These are phyloP conservation scores for Actinomortierella ambigua DNA, from an alignment of 371 early-diverging fungal genomes.

Conservation along the genomic window DNA sequence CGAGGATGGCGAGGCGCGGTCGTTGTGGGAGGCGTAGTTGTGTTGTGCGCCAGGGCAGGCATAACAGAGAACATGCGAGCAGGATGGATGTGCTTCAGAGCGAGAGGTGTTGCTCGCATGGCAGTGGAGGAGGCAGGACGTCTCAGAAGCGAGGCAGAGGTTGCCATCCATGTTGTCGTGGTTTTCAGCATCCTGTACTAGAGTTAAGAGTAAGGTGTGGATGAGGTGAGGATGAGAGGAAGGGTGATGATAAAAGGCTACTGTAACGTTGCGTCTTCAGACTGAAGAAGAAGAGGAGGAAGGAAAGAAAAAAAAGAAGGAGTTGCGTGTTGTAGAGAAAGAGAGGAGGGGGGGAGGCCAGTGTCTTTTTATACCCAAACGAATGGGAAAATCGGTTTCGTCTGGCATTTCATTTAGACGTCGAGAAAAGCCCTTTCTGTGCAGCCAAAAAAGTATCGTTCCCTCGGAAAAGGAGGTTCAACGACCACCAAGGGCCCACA, in stretches of 20 bases:
- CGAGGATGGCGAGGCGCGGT: slow-evolving; percentile 34
- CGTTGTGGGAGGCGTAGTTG: not conserved
- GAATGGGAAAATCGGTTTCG: no score
- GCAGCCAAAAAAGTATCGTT: no score
- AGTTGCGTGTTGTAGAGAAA: not conserved
- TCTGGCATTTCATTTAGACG: no score
- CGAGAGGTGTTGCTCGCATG: no score
- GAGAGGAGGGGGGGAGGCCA: not conserved
- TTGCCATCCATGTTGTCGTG: not conserved
- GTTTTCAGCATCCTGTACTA: not conserved
- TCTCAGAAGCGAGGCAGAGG: not conserved
- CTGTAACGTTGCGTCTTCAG: slow-evolving; percentile 1
- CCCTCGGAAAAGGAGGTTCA: no score
- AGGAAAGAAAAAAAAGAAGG: not conserved
- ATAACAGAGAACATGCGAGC: not conserved
- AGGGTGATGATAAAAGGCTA: slow-evolving; percentile 5
- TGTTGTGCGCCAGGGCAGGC: not conserved
- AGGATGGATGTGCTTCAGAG: not conserved
- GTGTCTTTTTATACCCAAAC: no score
- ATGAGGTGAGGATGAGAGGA: slow-evolving; percentile 1
- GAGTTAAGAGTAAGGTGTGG: slow-evolving; percentile 1
- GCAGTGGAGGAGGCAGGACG: not conserved
- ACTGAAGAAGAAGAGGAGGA: not conserved
- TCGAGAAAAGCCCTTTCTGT: no score
- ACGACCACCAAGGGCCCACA: no score